Percentiles rank a stretch among this genome's conserved stretches.
Conservation (phyloP, 805 yeast species). For the Diddensiella transvaalensis region DNA sequence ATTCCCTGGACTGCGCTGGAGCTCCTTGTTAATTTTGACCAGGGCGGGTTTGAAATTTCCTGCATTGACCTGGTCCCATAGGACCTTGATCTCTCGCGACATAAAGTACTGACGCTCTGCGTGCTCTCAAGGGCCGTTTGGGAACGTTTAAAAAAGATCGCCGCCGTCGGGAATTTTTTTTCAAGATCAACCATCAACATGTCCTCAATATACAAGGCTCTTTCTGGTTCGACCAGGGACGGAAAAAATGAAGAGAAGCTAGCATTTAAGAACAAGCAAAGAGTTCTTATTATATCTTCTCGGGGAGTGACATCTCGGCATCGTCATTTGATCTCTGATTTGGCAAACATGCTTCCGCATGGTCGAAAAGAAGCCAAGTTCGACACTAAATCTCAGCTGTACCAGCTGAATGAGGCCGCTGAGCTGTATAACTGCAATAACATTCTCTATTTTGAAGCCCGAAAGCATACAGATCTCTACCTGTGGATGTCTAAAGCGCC, state of each 20-base stretch:
- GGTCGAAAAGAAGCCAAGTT: slow-evolving; percentile 94
- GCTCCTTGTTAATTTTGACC: slow-evolving; percentile 44
- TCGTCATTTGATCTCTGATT: slow-evolving; percentile 85
- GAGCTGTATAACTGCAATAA: slow-evolving; percentile 97
- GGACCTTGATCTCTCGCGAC: slow-evolving; percentile 22
- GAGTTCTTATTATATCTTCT: slow-evolving; percentile 84
- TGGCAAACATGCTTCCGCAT: slow-evolving; percentile 80
- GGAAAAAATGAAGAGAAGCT: slow-evolving; percentile 34
- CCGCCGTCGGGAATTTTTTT: not conserved
- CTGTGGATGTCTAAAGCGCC: slow-evolving; percentile 96
- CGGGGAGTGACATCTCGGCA: slow-evolving; percentile 94
- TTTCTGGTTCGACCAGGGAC: slow-evolving; percentile 31
- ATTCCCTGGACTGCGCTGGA: slow-evolving; percentile 54
- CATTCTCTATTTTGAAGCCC: slow-evolving; percentile 86
- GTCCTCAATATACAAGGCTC: slow-evolving; percentile 72
- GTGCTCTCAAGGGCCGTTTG: too few species aligned
- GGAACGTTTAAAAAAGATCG: too few species aligned
- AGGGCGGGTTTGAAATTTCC: slow-evolving; percentile 56
- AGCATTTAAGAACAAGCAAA: slow-evolving; percentile 75
- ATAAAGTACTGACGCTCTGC: slow-evolving; percentile 19
- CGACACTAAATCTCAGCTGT: slow-evolving; percentile 85
- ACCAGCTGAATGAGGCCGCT: slow-evolving; percentile 90
- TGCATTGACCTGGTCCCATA: slow-evolving; percentile 45
- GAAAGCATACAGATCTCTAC: slow-evolving; percentile 93
- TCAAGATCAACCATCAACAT: slow-evolving; percentile 32